Percentiles rank a stretch among this genome's conserved stretches.
Conservation (phyloP, 2,329 filamentous ascomycete genomes). For the Waltergamsia citrina region DNA sequence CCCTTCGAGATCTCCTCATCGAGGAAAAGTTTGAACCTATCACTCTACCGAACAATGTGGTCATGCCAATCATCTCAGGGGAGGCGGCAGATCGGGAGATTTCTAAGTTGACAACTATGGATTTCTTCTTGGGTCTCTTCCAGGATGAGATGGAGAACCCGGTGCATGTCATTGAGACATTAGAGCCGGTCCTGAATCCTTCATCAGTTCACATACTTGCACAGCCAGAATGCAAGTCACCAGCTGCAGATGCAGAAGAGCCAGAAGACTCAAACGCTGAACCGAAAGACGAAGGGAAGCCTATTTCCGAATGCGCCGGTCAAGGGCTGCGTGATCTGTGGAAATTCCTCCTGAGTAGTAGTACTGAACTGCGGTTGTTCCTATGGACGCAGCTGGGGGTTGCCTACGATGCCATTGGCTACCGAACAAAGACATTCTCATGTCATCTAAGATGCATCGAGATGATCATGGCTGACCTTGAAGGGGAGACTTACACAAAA, state of each 20-base stretch:
- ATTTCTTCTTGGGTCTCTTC: constrained; percentile 89
- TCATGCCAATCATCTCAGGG: constrained; percentile 80
- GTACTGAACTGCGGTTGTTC: constrained; percentile 73
- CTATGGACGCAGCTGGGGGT: constrained; percentile 87
- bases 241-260: neutral
- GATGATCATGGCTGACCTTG: constrained; percentile 58
- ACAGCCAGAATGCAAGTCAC: constrained; percentile 1
- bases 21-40: constrained; percentile 34
- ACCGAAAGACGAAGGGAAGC: constrained; percentile 11
- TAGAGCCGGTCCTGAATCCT: constrained; percentile 86
- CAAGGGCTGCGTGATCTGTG: constrained; percentile 66
- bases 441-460: constrained; percentile 82
- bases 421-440: constrained; percentile 78
- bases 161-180: constrained; percentile 74
- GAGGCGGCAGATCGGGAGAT: constrained; percentile 84
- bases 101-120: constrained; percentile 87
- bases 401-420: constrained; percentile 78
- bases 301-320: constrained; percentile 41
- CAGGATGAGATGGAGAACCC: constrained; percentile 74
- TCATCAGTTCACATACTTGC: constrained; percentile 37
- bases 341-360: constrained; percentile 74
- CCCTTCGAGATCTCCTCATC: constrained; percentile 40
- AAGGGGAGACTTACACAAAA: constrained; percentile 52
- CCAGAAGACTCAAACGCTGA: constrained; percentile 7
- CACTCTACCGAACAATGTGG: constrained; percentile 69